These are phyloP conservation scores for Phlegmacium glaucopus DNA, from an alignment of 768 basidiomycete species.

Conservation along the genomic window DNA sequence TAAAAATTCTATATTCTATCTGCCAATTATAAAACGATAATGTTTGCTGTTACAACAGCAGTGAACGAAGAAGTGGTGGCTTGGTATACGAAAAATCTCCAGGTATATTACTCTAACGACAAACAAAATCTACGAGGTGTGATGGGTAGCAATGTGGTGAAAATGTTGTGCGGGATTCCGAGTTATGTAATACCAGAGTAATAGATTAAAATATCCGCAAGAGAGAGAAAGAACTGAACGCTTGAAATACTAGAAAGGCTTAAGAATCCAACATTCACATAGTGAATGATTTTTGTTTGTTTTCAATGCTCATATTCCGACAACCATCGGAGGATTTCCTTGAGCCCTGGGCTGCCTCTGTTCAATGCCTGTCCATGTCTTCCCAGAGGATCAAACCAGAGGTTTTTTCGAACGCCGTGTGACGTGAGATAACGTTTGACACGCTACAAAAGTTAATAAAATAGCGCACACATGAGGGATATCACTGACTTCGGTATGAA, in stretches of 20 bases:
- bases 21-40: background rate
- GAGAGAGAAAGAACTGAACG: too few relatives aligned
- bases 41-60: conserved; percentile 34
- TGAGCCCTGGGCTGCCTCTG: conserved; percentile 47
- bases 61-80: conserved; percentile 49
- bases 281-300: background rate
- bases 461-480: background rate
- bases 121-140: conserved; percentile 38
- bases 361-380: conserved; percentile 62
- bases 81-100: conserved; percentile 61
- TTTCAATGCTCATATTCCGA: conserved; percentile 20
- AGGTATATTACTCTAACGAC: conserved; percentile 43
- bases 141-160: conserved; percentile 46
- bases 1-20: conserved; percentile 22
- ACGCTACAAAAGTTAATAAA: conserved; percentile 40
- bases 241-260: too few relatives aligned
- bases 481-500: conserved; percentile 60
- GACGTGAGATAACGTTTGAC: conserved; percentile 71
- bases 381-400: conserved; percentile 62
- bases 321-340: conserved; percentile 64
- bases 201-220: too few relatives aligned
- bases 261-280: background rate
- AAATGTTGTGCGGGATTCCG: conserved; percentile 39
- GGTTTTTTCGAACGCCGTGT: conserved; percentile 67
- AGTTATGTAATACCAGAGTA: too few relatives aligned